Evolutionary conservation across 306 rosid genomes (phyloP), one percentile per base, ranked within the genome.

Genomic region (Sesbania bispinosa): DNA sequence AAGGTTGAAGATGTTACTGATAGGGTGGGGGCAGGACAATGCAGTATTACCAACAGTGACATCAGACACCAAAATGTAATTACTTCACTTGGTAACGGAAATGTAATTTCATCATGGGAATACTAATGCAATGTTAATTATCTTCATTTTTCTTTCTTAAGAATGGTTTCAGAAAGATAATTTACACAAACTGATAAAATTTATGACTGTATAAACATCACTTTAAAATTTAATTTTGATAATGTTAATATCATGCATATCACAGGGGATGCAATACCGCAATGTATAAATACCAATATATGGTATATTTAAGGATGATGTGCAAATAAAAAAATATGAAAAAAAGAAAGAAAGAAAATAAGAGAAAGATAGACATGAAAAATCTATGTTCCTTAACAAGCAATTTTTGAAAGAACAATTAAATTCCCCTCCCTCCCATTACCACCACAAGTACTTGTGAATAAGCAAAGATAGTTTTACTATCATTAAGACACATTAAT

Each of bases 1-100:
- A 81, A 71, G 24, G 59, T 59, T 55, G 72, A 65, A 61, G 60
- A 74, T 46, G 30, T 67, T 23, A 69, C 45, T 61, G 50, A 62
- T 0, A 73, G 24, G 59, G 67, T 27, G 27, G 50, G 54, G 10
- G 48, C 19, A 63, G 63, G 30, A 39, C 19, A 77, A 35, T 48
- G 35, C 47, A 46, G 16, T 69, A 59, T 16, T 67, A 39, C 43
- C 27, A 51, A 13, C 16, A 42, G 8, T 24, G 29, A 16, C 27
- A 32, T 42, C 43, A 62, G 10, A 54, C 20, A 52, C 20, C 18
- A 2, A 60, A 76, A 46, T 41, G 21, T 4, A 50, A 30, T 16
- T 27, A 51, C 67, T 45, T 74, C 24, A 11, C 27, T 52, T 4
- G 24, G 16, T 2, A 38, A 50, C 24, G 7, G 3, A 19, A 70